phyloP scores from a whole-genome alignment of 768 basidiomycete species.

The Tremella fuciformis region DNA sequence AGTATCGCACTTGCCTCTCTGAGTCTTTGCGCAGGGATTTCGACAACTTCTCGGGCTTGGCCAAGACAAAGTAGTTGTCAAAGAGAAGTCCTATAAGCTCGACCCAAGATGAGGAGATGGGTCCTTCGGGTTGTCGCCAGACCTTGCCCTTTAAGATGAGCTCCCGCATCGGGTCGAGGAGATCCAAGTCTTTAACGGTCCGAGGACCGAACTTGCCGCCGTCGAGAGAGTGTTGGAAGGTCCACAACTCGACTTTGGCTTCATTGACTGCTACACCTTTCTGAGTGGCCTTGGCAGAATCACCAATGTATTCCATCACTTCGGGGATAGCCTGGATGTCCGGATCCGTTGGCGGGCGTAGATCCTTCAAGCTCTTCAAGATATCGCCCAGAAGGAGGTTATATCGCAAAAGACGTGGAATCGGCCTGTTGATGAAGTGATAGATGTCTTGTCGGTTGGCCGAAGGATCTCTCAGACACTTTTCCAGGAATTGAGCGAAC shows the following conservation, averaged over 20 bases:
- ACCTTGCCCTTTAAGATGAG: constrained; percentile 80
- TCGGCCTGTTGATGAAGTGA: constrained; percentile 86
- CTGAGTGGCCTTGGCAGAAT: constrained; percentile 80
- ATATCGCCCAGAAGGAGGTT: constrained; percentile 78
- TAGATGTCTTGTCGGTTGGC: constrained; percentile 86
- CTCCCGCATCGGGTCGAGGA: constrained; percentile 75
- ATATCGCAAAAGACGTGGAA: constrained; percentile 84
- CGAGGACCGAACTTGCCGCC: constrained; percentile 41
- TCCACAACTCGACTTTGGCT: constrained; percentile 85
- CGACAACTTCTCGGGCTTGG: constrained; percentile 27
- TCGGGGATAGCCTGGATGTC: constrained; percentile 72
- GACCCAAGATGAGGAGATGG: constrained; percentile 76
- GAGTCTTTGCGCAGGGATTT: constrained; percentile 18
- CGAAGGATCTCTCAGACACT: constrained; percentile 64
- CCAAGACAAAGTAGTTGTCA: constrained; percentile 69
- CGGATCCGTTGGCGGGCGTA: constrained; percentile 60
- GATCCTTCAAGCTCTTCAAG: constrained; percentile 65
- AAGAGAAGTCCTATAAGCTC: constrained; percentile 88
- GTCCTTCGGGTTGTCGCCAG: constrained; percentile 74
- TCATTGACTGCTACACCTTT: constrained; percentile 81
- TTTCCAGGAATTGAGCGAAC: constrained; percentile 46
- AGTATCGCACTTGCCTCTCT: constrained; percentile 21
- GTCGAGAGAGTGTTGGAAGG: constrained; percentile 49
- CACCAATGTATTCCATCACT: constrained; percentile 72
- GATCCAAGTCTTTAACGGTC: constrained; percentile 71